Base-by-base conservation (phyloP, 345 rosid species). In the Euphorbia lathyris region DNA sequence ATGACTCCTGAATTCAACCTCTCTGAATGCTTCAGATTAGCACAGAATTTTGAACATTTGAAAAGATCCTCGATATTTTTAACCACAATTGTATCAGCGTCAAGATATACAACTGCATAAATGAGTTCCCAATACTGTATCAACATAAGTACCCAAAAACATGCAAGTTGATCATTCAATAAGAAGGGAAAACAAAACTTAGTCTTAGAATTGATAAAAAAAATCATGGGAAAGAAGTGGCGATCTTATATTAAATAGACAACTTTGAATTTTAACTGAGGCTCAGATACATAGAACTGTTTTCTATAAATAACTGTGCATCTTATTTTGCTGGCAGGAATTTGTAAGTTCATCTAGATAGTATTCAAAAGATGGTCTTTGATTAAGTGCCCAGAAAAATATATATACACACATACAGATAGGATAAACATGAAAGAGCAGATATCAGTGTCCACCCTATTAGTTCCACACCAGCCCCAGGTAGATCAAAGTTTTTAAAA, bases 1-100 rank as follows among this genome's bases (percentile, higher is more conserved):
- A 94, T 83, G 56, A 94, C 98, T 72, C 97, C 98, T 51, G 98
- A 90, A 81, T 94, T 94, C 48, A 94, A 74, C 85, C 96, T 86
- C 87, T 94, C 98, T 0, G 97, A 94, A 64, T 91, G 98, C 87
- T 94, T 94, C 83, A 91, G 77, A 63, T 94, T 94, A 43, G 97
- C 98, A 52, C 98, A 94, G 70, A 94, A 94, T 72, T 91, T 94
- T 1, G 76, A 60, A 66, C 97, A 94, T 63, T 85, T 83, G 50
- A 94, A 94, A 20, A 94, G 83, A 82, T 87, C 92, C 71, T 91
- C 97, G 63, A 94, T 90, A 85, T 81, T 91, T 82, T 88, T 88
- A 7, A 94, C 96, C 72, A 94, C 97, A 76, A 90, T 86, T 58
- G 98, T 94, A 88, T 91, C 98, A 27, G 97, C 98, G 78, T 91